Base-by-base conservation (phyloP, 2,329 filamentous ascomycete genomes). In the Alternaria longipes region DNA sequence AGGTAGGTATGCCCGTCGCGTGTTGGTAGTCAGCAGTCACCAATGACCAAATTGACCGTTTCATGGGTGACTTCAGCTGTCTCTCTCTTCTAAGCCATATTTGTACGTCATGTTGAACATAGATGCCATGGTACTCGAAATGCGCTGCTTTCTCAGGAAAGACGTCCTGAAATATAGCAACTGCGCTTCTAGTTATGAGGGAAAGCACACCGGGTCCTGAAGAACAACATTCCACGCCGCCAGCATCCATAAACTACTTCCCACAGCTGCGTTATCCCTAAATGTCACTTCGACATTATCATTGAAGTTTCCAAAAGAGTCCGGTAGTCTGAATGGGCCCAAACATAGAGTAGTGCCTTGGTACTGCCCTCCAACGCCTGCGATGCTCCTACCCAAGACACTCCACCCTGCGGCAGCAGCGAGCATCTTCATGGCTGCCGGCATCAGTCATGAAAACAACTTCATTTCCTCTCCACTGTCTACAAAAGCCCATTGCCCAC, bases 401-500 rank as follows among this genome's bases (percentile, higher is more conserved):
- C 1, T 22, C 6, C 34, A 46, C 24, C n/a, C 12, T 18, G 45
- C 12, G 26, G 22, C 30, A 50, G 50, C 49, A 28, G 59, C 42
- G 52, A 38, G 18, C 20, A 14, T 20, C 38, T 26, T 42, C 24
- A 34, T 40, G 44, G 56, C 47, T 60, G 50, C 60, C 50, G 11
- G 32, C 12, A n/a, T 28, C 38, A 49, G 60, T 65, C 54, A 49
- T 58, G 54, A 47, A 22, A 57, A 49, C 49, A 60, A 59, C 22
- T 42, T 11, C 40, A 20, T 24, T 16, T 14, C 20, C 20, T 42
- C 20, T 24, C 40, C 4, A 20, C 11, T 42, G 20, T 12, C 11
- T 20, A 57, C 58, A 59, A 62, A 62, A 54, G 16, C 42, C 3
- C 26, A 8, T 44, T 54, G 52, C 36, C 22, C 36, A 26, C 56